Evolutionary conservation across 2,329 filamentous ascomycete genomes (phyloP).

Genomic region (Neocucurbitaria cava): DNA sequence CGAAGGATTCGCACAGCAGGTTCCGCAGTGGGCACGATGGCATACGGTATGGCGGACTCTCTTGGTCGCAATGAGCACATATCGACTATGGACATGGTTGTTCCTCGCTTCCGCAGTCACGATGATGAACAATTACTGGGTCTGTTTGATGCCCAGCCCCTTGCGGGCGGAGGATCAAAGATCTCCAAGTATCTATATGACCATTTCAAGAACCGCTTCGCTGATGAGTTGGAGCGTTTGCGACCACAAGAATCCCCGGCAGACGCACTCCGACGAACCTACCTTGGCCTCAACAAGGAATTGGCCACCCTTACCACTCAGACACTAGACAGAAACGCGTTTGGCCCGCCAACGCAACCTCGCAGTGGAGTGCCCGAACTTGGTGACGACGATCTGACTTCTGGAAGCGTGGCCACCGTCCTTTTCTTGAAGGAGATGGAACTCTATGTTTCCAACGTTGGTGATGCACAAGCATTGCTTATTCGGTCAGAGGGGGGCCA

Average conservation of each 20-base stretch:
- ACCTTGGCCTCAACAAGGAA: constrained; percentile 91
- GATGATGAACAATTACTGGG: constrained; percentile 90
- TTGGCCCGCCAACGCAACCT: constrained; percentile 55
- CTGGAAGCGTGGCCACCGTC: constrained; percentile 90
- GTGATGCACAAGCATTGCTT: constrained; percentile 93
- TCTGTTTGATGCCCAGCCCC: constrained; percentile 94
- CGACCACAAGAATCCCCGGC: constrained; percentile 75
- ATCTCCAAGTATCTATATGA: constrained; percentile 97
- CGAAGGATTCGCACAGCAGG: constrained; percentile 95
- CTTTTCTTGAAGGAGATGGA: constrained; percentile 89
- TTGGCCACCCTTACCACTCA: constrained; percentile 84
- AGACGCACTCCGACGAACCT: constrained; percentile 86
- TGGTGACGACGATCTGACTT: constrained; percentile 86
- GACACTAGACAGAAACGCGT: constrained; percentile 71
- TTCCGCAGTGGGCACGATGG: constrained; percentile 87
- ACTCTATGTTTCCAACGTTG: constrained; percentile 92
- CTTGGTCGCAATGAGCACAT: constrained; percentile 92
- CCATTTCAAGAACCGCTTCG: constrained; percentile 87
- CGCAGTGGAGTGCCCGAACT: constrained; percentile 79
- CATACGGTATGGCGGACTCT: constrained; percentile 97
- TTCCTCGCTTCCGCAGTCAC: constrained; percentile 87
- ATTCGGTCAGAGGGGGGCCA: constrained; percentile 88
- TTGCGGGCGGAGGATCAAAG: constrained; percentile 89
- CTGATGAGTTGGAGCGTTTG: constrained; percentile 78
- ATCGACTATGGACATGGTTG: constrained; percentile 93